phyloP scores from a whole-genome alignment of 306 rosid species.

The Quillaja saponaria region DNA sequence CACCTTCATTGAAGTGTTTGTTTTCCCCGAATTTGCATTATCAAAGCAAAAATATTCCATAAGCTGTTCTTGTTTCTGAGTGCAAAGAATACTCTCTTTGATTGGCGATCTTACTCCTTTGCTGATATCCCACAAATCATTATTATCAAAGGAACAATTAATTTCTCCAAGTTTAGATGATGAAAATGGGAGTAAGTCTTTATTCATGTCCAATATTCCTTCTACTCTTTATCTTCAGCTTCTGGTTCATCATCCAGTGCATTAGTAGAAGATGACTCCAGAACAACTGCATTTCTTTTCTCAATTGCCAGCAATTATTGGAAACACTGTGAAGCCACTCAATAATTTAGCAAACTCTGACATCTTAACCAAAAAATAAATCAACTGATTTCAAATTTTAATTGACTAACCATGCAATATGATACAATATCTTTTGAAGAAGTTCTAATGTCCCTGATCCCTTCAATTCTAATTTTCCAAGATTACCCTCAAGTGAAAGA shows the following conservation, averaged over 20 bases:
- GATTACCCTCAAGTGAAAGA: constrained; percentile 76
- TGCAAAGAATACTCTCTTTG: constrained; percentile 57
- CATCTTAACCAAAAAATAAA: constrained; percentile 7
- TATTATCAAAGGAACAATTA: constrained; percentile 13
- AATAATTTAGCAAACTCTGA: constrained; percentile 1
- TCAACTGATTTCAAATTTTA: background rate
- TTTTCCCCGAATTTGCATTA: constrained; percentile 37
- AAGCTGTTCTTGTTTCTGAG: constrained; percentile 52
- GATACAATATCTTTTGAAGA: constrained; percentile 69
- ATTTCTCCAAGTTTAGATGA: constrained; percentile 31
- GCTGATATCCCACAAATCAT: constrained; percentile 60
- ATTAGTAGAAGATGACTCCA: constrained; percentile 39
- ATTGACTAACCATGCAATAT: constrained; percentile 53
- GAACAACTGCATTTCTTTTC: constrained; percentile 32
- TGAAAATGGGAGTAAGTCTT: constrained; percentile 35
- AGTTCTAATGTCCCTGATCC: constrained; percentile 66
- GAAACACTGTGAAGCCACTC: constrained; percentile 42
- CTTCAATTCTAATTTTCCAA: constrained; percentile 72
- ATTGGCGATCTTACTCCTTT: constrained; percentile 57
- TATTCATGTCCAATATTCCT: constrained; percentile 31
- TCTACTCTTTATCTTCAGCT: constrained; percentile 30
- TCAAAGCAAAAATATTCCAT: constrained; percentile 60
- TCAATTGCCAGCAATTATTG: constrained; percentile 45
- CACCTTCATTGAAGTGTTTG: constrained; percentile 39
- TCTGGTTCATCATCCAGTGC: constrained; percentile 34